phyloP scores from a whole-genome alignment of 2,329 filamentous ascomycete genomes.

The Pyricularia sp. region DNA sequence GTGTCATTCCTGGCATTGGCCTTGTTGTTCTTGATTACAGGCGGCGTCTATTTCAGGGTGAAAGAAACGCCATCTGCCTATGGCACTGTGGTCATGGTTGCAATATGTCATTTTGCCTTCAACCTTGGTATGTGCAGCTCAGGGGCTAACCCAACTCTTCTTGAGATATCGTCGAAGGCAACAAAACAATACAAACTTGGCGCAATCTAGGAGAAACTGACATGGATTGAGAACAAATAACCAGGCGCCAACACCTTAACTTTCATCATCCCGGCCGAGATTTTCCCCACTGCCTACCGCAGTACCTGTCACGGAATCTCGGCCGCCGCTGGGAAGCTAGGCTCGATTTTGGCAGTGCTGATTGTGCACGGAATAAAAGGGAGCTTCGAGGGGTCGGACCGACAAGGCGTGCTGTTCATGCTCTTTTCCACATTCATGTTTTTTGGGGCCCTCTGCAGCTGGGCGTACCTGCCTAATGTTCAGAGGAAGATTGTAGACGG shows the following conservation, averaged over 20 bases:
- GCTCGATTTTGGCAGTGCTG: conserved; percentile 41
- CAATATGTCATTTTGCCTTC: conserved; percentile 44
- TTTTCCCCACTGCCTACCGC: conserved; percentile 55
- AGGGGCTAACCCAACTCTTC: background rate
- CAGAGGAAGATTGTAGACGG: conserved; percentile 25
- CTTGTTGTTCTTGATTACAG: conserved; percentile 37
- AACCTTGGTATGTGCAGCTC: conserved; percentile 36
- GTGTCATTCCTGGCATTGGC: conserved; percentile 36
- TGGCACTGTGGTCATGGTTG: conserved; percentile 39
- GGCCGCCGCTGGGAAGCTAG: conserved; percentile 49
- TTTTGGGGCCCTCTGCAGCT: conserved; percentile 38
- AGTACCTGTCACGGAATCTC: conserved; percentile 54
- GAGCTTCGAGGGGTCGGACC: conserved; percentile 28
- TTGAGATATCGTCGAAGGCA: too few relatives aligned
- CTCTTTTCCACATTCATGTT: conserved; percentile 40
- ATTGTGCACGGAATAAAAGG: conserved; percentile 40
- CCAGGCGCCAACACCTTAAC: conserved; percentile 50
- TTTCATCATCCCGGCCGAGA: conserved; percentile 55
- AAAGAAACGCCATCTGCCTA: conserved; percentile 29
- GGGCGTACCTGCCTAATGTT: conserved; percentile 40
- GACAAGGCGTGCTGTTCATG: conserved; percentile 39
- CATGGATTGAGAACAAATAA: background rate
- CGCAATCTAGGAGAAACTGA: background rate
- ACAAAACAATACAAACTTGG: background rate
- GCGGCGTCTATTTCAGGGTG: conserved; percentile 39